Evolutionary conservation across 1,284 basidiomycete species (phyloP).

Genomic region (Leccinum huronense): DNA sequence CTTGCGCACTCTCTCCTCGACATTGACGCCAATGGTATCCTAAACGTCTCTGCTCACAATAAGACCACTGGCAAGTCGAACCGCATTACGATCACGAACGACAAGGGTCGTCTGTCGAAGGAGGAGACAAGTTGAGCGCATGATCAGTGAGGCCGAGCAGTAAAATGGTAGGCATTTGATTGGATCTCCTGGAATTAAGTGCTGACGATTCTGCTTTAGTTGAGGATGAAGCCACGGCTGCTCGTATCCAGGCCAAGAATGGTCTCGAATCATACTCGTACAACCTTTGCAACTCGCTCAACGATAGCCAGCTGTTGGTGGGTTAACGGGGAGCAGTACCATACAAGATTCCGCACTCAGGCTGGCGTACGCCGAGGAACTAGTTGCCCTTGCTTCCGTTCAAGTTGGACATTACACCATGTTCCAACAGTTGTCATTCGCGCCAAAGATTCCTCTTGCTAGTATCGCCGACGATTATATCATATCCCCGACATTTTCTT

Average conservation of each 20-base stretch:
- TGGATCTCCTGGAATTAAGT: not conserved
- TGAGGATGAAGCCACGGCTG: constrained; percentile 79
- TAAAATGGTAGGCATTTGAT: constrained; percentile 63
- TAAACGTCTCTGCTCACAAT: constrained; percentile 95
- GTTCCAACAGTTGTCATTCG: constrained; percentile 81
- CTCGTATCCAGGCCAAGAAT: constrained; percentile 88
- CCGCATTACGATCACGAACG: constrained; percentile 97
- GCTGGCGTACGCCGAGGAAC: constrained; percentile 55
- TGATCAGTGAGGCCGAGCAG: constrained; percentile 92
- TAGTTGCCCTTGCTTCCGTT: constrained; percentile 61
- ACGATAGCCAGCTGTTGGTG: constrained; percentile 68
- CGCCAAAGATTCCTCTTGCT: constrained; percentile 79
- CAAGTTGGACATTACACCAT: constrained; percentile 81
- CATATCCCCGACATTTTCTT: constrained; percentile 83
- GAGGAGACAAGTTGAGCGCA: constrained; percentile 88
- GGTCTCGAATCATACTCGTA: constrained; percentile 91
- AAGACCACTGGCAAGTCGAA: constrained; percentile 98
- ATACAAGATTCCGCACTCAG: constrained; percentile 28
- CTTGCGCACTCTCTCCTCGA: constrained; percentile 51
- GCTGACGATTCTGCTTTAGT: constrained; percentile 40
- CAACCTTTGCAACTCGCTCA: constrained; percentile 92
- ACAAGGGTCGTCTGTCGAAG: constrained; percentile 97
- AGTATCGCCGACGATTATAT: constrained; percentile 86
- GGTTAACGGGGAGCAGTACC: constrained; percentile 28
- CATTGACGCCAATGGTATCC: constrained; percentile 97